Conservation (phyloP, 305 asterid species). For the Nicotiana rustica region DNA sequence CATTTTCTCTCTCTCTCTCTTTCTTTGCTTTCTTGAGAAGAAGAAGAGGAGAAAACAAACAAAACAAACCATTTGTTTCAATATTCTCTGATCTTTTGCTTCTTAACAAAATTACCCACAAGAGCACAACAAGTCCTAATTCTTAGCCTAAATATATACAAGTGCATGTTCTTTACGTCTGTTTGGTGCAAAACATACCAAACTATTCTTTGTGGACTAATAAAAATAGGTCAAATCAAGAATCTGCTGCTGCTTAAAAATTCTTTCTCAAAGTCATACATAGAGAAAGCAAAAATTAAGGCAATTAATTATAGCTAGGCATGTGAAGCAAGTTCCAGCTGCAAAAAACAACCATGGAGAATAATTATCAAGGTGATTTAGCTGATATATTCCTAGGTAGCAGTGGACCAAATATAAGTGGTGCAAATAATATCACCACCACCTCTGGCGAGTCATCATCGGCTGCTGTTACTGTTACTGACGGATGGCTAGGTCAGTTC, state of each 20-base stretch:
- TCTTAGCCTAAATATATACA: constrained; percentile 29
- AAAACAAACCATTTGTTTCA: constrained; percentile 33
- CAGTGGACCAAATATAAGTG: constrained; percentile 24
- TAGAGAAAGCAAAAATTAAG: neutral
- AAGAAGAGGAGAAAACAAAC: neutral
- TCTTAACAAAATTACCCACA: constrained; percentile 33
- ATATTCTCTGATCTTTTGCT: constrained; percentile 16
- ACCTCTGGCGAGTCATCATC: constrained; percentile 36
- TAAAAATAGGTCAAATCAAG: constrained; percentile 44
- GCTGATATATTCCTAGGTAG: constrained; percentile 74
- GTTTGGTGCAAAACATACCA: constrained; percentile 41
- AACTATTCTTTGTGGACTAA: constrained; percentile 3
- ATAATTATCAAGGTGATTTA: constrained; percentile 80
- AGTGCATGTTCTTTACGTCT: constrained; percentile 51
- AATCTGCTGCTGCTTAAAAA: neutral
- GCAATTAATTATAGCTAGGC: neutral
- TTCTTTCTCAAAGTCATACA: neutral
- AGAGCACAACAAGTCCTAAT: neutral
- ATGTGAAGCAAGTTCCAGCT: constrained; percentile 55
- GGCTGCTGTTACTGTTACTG: neutral
- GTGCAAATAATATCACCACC: constrained; percentile 22
- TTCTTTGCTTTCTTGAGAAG: constrained; percentile 34
- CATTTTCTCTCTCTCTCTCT: constrained; percentile 30
- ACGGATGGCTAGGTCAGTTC: constrained; percentile 54
- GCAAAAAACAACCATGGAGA: constrained; percentile 57